Conservation (phyloP, 225 moss, liverwort and hornwort species). For the Pleurozium schreberi region DNA sequence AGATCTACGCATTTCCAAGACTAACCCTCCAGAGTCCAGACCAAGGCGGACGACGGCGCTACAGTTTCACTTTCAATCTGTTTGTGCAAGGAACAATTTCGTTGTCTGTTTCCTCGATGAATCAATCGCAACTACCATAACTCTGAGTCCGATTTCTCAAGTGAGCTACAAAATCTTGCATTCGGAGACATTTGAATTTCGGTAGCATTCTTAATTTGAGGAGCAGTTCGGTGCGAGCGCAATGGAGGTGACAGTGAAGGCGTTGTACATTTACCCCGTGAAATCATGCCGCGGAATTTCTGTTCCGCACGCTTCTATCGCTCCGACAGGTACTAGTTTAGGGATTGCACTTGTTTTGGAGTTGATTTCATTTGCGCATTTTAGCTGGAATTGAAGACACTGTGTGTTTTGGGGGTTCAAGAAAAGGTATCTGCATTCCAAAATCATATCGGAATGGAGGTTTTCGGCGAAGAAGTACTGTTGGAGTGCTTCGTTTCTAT, state of each 20-base stretch:
- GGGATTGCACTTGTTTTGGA: background rate
- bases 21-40: background rate
- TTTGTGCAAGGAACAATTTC: background rate
- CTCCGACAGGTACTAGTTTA: slow-evolving; percentile 23
- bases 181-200: background rate
- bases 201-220: background rate
- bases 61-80: too few species aligned
- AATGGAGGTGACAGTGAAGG: slow-evolving; percentile 35
- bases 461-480: background rate
- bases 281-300: slow-evolving; percentile 75
- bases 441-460: background rate
- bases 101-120: background rate
- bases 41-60: background rate
- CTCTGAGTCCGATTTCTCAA: background rate
- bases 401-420: background rate
- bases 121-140: background rate
- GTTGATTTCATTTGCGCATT: background rate
- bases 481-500: background rate
- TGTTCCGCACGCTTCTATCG: slow-evolving; percentile 35
- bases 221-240: background rate
- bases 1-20: background rate
- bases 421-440: background rate
- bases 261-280: slow-evolving; percentile 68
- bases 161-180: background rate
- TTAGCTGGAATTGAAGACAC: background rate